phyloP scores from a whole-genome alignment of 106 monocot genomes.

The Allium sativum region DNA sequence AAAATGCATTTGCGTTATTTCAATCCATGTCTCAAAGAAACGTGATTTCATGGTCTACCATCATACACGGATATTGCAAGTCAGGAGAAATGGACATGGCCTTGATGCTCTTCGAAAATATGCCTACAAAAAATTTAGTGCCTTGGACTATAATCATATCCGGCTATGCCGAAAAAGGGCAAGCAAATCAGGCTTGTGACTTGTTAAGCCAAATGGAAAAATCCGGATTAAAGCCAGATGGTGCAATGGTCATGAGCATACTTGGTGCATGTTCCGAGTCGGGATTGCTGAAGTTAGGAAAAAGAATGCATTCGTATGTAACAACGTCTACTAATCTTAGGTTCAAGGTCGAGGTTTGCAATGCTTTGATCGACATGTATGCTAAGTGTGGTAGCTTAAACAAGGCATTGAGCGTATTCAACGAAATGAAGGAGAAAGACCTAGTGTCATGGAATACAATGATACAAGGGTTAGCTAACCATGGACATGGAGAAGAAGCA shows the following conservation, averaged over 20 bases:
- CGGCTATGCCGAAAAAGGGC: slow-evolving; percentile 59
- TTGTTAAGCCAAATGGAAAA: slow-evolving; percentile 53
- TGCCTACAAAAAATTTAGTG: slow-evolving; percentile 68
- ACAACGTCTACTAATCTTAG: slow-evolving; percentile 15
- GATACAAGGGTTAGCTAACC: slow-evolving; percentile 56
- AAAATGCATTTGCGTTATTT: slow-evolving; percentile 57
- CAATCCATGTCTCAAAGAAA: slow-evolving; percentile 49
- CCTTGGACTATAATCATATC: slow-evolving; percentile 79
- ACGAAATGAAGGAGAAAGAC: slow-evolving; percentile 30
- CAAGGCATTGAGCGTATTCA: slow-evolving; percentile 43
- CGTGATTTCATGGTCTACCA: slow-evolving; percentile 73
- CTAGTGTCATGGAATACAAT: slow-evolving; percentile 80
- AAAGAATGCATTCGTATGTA: slow-evolving; percentile 39
- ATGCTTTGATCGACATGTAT: slow-evolving; percentile 75
- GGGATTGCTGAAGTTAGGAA: slow-evolving; percentile 50
- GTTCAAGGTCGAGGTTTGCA: slow-evolving; percentile 36
- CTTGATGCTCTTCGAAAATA: slow-evolving; percentile 58
- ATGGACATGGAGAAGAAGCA: slow-evolving; percentile 58
- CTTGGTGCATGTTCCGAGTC: slow-evolving; percentile 68
- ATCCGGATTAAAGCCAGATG: slow-evolving; percentile 33
- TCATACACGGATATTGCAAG: slow-evolving; percentile 58
- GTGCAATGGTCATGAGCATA: slow-evolving; percentile 39
- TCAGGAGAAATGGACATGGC: slow-evolving; percentile 70
- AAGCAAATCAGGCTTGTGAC: slow-evolving; percentile 28
- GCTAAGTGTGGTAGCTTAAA: slow-evolving; percentile 60